Evolutionary conservation across 2,329 filamentous ascomycete species (phyloP).

Genomic region (Fusarium sp.): DNA sequence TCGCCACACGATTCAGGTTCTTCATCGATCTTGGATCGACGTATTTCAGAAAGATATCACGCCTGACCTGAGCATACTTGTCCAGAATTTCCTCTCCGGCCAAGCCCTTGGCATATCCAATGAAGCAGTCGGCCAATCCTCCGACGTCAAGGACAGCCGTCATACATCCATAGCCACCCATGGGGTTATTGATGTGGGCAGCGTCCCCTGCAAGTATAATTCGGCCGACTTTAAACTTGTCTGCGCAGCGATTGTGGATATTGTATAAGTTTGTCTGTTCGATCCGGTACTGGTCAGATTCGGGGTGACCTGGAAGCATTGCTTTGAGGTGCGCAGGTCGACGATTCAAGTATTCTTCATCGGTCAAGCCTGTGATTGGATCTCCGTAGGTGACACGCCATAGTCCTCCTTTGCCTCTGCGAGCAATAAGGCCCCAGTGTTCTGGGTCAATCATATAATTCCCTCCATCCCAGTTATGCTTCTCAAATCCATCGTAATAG

Average conservation of each 20-base stretch:
- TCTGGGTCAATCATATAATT: conserved; percentile 8
- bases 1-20: conserved; percentile 7
- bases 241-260: conserved; percentile 10
- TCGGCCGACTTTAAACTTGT: background rate
- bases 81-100: background rate
- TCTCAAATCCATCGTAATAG: conserved; percentile 11
- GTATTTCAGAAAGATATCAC: conserved; percentile 4
- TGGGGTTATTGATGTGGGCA: conserved; percentile 9
- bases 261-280: conserved; percentile 7
- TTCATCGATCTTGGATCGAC: conserved; percentile 11
- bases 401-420: background rate
- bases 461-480: background rate
- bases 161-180: conserved; percentile 17
- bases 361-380: background rate
- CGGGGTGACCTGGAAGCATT: conserved; percentile 3
- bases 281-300: background rate
- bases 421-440: conserved; percentile 8
- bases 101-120: background rate
- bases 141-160: conserved; percentile 3
- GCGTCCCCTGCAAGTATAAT: background rate
- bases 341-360: background rate
- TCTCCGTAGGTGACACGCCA: conserved; percentile 17
- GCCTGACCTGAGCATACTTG: background rate
- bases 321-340: conserved; percentile 7
- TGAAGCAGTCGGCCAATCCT: conserved; percentile 3